phyloP scores from a whole-genome alignment of 139 green algal genomes.

The Coelastrella sp. region DNA sequence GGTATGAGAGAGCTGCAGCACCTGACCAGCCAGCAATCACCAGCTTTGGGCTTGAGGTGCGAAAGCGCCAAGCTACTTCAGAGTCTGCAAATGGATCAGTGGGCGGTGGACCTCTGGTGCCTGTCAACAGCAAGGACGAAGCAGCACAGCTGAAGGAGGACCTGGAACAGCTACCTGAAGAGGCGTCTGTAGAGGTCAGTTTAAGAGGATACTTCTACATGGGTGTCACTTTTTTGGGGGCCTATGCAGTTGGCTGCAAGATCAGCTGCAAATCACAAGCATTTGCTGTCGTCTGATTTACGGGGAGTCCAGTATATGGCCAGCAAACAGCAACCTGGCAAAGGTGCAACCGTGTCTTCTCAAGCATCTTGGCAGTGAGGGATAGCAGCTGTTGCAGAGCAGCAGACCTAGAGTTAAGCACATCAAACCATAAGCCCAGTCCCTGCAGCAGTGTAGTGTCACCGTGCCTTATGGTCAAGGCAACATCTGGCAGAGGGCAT shows the following conservation, averaged over 20 bases:
- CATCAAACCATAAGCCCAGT: no score
- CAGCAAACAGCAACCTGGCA: no score
- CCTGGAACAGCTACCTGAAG: conserved; percentile 58
- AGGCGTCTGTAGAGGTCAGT: conserved; percentile 46
- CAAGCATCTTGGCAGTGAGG: no score
- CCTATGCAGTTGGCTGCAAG: not conserved
- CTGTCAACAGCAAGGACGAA: conserved; percentile 5
- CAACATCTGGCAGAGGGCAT: not conserved
- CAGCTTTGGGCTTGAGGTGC: conserved; percentile 57
- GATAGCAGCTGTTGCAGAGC: no score
- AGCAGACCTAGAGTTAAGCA: no score
- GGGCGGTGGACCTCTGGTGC: conserved; percentile 1
- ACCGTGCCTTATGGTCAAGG: not conserved
- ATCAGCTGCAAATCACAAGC: no score
- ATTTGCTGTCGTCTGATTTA: no score
- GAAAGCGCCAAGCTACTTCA: not conserved
- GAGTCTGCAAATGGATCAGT: not conserved
- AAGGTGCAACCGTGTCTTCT: no score
- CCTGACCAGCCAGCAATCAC: conserved; percentile 45
- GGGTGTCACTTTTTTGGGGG: not conserved
- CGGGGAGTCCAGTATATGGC: no score
- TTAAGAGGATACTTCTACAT: not conserved
- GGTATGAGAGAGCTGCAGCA: conserved; percentile 53
- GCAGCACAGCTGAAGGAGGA: conserved; percentile 35
- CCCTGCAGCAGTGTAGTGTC: no score